A percentile compares a stretch with the other conserved stretches of the same genome.
Evolutionary conservation across 2,329 filamentous ascomycete species (phyloP).

Genomic region (Penicillium crustosum): DNA sequence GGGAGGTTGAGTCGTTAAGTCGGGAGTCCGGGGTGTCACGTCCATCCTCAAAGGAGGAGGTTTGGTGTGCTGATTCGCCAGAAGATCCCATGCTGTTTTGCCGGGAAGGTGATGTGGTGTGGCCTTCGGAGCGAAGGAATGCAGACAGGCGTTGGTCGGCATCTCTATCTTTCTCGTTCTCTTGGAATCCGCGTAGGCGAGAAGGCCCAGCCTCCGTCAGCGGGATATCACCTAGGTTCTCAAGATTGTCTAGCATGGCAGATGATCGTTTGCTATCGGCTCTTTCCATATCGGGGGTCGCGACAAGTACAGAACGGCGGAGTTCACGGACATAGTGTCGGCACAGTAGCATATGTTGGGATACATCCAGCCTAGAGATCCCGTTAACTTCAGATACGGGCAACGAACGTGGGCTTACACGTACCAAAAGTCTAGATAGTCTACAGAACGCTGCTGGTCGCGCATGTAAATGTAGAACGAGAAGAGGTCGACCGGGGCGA

Average conservation of each 20-base stretch:
- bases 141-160: conserved; percentile 89
- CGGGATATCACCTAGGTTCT: conserved; percentile 64
- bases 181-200: conserved; percentile 54
- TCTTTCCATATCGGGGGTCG: conserved; percentile 87
- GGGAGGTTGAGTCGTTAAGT: conserved; percentile 73
- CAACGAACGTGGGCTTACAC: conserved; percentile 29
- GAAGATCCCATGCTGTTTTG: conserved; percentile 54
- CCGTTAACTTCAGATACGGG: neutral
- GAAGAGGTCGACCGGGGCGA: conserved; percentile 93
- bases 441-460: conserved; percentile 94
- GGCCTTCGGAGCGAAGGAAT: conserved; percentile 68
- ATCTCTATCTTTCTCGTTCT: conserved; percentile 67
- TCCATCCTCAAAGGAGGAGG: conserved; percentile 48
- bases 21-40: conserved; percentile 62
- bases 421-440: conserved; percentile 98
- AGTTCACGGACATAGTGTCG: conserved; percentile 96
- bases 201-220: conserved; percentile 54
- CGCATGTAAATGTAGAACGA: conserved; percentile 99
- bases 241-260: conserved; percentile 69
- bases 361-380: conserved; percentile 84
- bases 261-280: conserved; percentile 81
- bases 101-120: conserved; percentile 51
- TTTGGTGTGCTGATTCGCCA: conserved; percentile 35
- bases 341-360: conserved; percentile 95
- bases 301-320: conserved; percentile 85